These are phyloP conservation scores for Phytophthora chlamydospora DNA, from an alignment of 352 stramenopile species.

Conservation along the genomic window DNA sequence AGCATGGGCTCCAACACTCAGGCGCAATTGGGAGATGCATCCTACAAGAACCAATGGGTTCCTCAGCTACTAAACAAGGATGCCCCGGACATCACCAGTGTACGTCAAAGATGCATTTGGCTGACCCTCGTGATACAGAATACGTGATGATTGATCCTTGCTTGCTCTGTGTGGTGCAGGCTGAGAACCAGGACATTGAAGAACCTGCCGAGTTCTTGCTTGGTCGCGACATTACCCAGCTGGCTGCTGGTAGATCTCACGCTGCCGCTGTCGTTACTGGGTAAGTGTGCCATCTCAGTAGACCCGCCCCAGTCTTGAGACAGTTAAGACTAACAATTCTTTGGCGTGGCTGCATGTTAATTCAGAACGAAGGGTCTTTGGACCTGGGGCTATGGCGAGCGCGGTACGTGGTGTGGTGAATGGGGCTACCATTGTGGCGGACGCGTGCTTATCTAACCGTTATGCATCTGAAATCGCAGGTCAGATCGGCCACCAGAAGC, in stretches of 20 bases:
- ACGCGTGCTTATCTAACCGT: background rate
- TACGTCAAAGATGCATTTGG: conserved; percentile 26
- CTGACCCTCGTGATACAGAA: conserved; percentile 1
- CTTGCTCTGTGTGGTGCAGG: conserved; percentile 28
- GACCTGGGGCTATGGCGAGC: conserved; percentile 80
- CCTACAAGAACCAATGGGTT: conserved; percentile 84
- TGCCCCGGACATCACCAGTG: conserved; percentile 55
- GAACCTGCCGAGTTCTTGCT: conserved; percentile 76
- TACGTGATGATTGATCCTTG: conserved; percentile 3
- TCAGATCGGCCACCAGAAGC: conserved; percentile 75
- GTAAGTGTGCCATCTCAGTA: conserved; percentile 30
- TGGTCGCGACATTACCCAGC: conserved; percentile 65
- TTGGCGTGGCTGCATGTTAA: conserved; percentile 4
- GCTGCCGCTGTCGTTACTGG: conserved; percentile 53
- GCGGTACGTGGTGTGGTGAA: conserved; percentile 25
- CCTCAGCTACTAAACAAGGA: conserved; percentile 82
- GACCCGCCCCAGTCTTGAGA: background rate
- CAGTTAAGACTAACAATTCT: background rate
- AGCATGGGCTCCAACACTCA: conserved; percentile 80
- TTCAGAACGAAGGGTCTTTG: conserved; percentile 68
- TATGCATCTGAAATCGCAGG: conserved; percentile 25
- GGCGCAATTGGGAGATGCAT: conserved; percentile 69
- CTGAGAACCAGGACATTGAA: conserved; percentile 60
- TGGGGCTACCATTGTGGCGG: background rate
- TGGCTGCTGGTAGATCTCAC: conserved; percentile 70